Evolutionary conservation across 257 asterid genomes (phyloP).

Genomic region (Echium plantagineum): DNA sequence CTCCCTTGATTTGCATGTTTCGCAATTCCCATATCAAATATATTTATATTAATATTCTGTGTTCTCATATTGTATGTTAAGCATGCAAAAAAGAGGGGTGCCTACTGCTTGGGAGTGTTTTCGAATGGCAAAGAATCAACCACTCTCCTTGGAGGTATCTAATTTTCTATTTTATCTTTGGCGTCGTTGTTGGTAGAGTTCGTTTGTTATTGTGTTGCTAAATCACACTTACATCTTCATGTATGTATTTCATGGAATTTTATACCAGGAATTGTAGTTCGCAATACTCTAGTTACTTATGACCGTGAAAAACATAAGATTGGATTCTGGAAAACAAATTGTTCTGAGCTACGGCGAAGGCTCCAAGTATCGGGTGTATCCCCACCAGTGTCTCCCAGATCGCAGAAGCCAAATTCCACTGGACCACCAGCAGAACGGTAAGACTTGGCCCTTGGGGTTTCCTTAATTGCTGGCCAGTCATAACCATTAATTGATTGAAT

Average conservation of each 20-base stretch:
- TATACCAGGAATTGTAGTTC: constrained; percentile 13
- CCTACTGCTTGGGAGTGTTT: constrained; percentile 94
- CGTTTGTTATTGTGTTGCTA: not conserved
- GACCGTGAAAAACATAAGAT: constrained; percentile 85
- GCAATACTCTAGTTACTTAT: constrained; percentile 90
- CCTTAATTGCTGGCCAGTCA: constrained; percentile 1
- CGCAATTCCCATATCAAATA: constrained; percentile 1
- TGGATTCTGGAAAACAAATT: constrained; percentile 97
- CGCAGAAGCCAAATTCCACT: constrained; percentile 28
- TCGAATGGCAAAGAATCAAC: constrained; percentile 98
- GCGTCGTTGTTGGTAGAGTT: no score
- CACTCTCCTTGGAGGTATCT: constrained; percentile 92
- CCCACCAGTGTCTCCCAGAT: constrained; percentile 40
- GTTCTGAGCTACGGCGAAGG: constrained; percentile 88
- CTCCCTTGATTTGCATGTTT: not conserved
- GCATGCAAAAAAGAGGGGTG: constrained; percentile 94
- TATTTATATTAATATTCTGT: constrained; percentile 10
- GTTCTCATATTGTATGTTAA: constrained; percentile 10
- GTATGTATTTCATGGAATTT: not conserved
- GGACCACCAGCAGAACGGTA: constrained; percentile 51
- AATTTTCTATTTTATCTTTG: not conserved
- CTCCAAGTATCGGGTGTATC: constrained; percentile 48
- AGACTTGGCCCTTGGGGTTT: not conserved
- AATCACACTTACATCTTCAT: not conserved
- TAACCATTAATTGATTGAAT: no score